phyloP scores from a whole-genome alignment of 2,329 filamentous ascomycete species.

The Sarocladium kiliense region DNA sequence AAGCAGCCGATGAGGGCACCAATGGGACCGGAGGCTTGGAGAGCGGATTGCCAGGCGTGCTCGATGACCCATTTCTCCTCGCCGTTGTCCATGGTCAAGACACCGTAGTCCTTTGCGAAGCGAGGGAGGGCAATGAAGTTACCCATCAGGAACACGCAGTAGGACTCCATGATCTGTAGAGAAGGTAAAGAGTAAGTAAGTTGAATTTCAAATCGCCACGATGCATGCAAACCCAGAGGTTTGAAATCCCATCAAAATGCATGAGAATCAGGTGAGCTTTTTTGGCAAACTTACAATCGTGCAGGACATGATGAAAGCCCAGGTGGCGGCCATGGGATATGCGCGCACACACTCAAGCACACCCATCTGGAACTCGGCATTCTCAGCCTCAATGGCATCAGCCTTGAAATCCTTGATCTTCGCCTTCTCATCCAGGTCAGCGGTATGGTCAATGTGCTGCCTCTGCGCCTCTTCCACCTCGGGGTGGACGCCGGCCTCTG shows the following conservation, averaged over 20 bases:
- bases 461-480: not conserved
- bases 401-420: conserved; percentile 10
- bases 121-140: conserved; percentile 28
- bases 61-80: conserved; percentile 18
- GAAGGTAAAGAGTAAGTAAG: not conserved
- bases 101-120: conserved; percentile 33
- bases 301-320: conserved; percentile 44
- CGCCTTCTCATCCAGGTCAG: conserved; percentile 9
- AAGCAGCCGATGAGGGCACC: conserved; percentile 31
- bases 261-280: not conserved
- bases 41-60: conserved; percentile 23
- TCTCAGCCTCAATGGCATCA: conserved; percentile 26
- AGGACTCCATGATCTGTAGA: conserved; percentile 42
- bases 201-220: too few species aligned
- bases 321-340: conserved; percentile 39
- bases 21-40: conserved; percentile 26
- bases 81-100: conserved; percentile 14
- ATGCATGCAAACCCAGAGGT: too few species aligned
- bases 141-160: conserved; percentile 37
- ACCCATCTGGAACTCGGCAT: conserved; percentile 34
- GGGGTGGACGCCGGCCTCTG: not conserved
- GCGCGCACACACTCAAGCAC: conserved; percentile 30
- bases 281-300: conserved; percentile 36
- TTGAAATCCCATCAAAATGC: too few species aligned
- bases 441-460: not conserved